Conservation (phyloP, 768 basidiomycete species). For the Lentinus tigrinus region DNA sequence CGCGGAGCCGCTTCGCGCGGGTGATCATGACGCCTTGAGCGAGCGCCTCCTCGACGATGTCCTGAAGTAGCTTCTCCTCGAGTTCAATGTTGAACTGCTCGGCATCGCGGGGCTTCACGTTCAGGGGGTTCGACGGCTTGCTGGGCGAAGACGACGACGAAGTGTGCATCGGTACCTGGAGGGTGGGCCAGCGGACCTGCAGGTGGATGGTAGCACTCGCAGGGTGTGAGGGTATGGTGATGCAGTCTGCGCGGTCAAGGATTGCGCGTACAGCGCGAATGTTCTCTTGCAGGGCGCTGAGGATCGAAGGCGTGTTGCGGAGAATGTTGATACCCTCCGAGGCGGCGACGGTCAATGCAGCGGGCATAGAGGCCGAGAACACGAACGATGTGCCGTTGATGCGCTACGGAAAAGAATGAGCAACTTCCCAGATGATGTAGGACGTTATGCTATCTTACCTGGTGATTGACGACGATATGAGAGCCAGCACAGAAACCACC, state of each 20-base stretch:
- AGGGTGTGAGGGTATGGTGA: constrained; percentile 83
- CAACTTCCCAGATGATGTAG: not conserved
- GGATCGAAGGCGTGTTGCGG: constrained; percentile 69
- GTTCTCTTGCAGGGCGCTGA: constrained; percentile 80
- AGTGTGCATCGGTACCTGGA: constrained; percentile 17
- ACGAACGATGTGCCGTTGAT: constrained; percentile 96
- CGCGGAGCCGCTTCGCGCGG: constrained; percentile 74
- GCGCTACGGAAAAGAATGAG: constrained; percentile 47
- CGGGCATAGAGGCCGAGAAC: constrained; percentile 93
- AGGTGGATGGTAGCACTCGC: constrained; percentile 90
- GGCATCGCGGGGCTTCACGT: constrained; percentile 46
- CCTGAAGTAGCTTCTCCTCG: constrained; percentile 85
- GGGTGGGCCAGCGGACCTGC: constrained; percentile 45
- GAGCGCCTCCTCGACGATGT: constrained; percentile 86
- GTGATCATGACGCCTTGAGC: constrained; percentile 84
- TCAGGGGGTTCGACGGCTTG: constrained; percentile 51
- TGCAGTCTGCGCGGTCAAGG: constrained; percentile 80
- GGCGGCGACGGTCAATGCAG: constrained; percentile 82
- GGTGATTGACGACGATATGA: constrained; percentile 79
- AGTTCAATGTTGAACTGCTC: constrained; percentile 50
- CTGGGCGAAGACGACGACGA: constrained; percentile 16
- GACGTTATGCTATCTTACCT: constrained; percentile 43
- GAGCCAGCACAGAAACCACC: constrained; percentile 98
- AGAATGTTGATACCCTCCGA: constrained; percentile 85
- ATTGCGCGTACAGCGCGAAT: constrained; percentile 71